Base-by-base conservation (phyloP, 2,329 filamentous ascomycete genomes). In the Metarhizium sp. region DNA sequence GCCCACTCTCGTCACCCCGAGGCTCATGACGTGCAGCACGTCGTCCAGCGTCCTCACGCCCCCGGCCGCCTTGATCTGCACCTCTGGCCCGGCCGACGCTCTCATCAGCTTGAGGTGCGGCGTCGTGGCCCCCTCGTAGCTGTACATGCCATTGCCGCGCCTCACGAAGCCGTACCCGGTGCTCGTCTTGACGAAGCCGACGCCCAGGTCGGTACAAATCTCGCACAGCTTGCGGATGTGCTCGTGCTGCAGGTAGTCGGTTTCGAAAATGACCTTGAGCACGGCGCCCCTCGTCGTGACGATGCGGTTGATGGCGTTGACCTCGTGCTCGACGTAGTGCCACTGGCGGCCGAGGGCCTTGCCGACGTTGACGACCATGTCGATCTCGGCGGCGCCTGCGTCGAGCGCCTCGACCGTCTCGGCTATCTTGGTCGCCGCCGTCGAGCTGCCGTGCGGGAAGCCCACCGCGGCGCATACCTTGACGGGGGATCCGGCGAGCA, bases 91-190 rank as follows among this genome's bases (percentile, higher is more conserved):
- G 4, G 73, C 67, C 45, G 75, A 65, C 53, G 75, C 61, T 50
- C 75, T 70, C 80, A 84, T 85, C 1, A 85, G 60, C 65, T 74
- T 73, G 14, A 85, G 62, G 60, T 81, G 73, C 25, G 63, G 64
- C 8, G 77, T 25, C 25, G 25, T 25, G 25, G 25, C 25, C 25
- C 64, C 81, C 13, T 71, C 69, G 64, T 81, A 83, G 7, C 69
- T 73, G 58, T 82, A 84, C 48, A 69, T 63, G 0, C 79, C 79
- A 57, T 75, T 69, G 0, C 64, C 42, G 63, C 77, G 75, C 66
- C 83, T 84, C 14, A 82, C 78, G 47, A 84, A 83, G 0, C 80
- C 81, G 59, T 82, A 84, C 0, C 81, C 81, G 0, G 80, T 82
- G 1, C 78, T 80, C 0, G 81, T 84, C 69, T 84, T 84, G 59